A percentile compares a stretch with the other conserved stretches of the same genome.
These are phyloP conservation scores for Aspergillus jensenii DNA, from an alignment of 2,329 filamentous ascomycete genomes.

Conservation along the genomic window DNA sequence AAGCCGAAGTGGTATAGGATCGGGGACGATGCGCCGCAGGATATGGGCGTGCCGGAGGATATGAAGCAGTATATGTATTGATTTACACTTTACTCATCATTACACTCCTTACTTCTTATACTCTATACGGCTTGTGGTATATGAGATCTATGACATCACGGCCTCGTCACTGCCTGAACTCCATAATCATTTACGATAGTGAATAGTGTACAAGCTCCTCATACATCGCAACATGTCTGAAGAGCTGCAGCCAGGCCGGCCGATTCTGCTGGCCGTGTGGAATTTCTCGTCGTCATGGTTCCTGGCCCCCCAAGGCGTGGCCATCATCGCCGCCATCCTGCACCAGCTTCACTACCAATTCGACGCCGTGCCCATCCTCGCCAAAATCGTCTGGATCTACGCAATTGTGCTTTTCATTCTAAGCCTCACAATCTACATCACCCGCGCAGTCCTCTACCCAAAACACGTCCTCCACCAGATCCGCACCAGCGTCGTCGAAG, in stretches of 20 bases:
- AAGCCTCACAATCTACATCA: slow-evolving; percentile 30
- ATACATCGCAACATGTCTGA: background rate
- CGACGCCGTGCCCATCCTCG: slow-evolving; percentile 34
- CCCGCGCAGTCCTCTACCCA: slow-evolving; percentile 34
- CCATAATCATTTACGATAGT: no score
- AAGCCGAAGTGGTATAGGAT: slow-evolving; percentile 1
- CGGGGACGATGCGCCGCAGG: background rate
- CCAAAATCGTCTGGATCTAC: slow-evolving; percentile 41
- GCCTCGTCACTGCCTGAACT: no score
- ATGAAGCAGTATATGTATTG: background rate
- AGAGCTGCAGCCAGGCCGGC: background rate
- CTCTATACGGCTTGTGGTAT: background rate
- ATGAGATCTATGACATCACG: background rate
- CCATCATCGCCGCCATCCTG: slow-evolving; percentile 37
- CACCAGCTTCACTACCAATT: slow-evolving; percentile 44
- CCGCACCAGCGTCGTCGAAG: slow-evolving; percentile 32
- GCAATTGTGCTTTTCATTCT: slow-evolving; percentile 34
- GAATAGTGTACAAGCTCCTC: no score
- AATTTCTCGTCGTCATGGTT: slow-evolving; percentile 41
- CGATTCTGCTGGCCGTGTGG: slow-evolving; percentile 24
- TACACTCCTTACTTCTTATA: no score
- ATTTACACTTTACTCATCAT: background rate
- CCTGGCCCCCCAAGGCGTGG: slow-evolving; percentile 40
- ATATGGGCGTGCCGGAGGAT: background rate
- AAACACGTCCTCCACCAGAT: slow-evolving; percentile 31